Evolutionary conservation across 1,139 yeast genomes (phyloP), one percentile per base, ranked within the genome.

Genomic region (Debaryomycetaceae sp.): DNA sequence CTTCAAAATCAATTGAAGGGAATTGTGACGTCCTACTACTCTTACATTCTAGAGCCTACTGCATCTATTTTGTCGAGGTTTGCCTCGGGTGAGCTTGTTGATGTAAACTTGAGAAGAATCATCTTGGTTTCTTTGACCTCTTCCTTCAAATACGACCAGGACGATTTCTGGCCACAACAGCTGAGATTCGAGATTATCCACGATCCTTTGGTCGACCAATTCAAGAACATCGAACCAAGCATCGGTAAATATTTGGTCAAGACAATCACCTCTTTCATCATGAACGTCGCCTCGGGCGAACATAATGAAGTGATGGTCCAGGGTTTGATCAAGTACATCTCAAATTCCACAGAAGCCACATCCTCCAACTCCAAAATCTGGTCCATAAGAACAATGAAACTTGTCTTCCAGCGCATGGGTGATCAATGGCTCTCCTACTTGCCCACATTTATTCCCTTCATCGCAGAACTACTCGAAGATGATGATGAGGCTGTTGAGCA

Each of bases 391-490:
- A 75, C 88, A 2, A 78, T 91, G 65, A 88, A 88, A 66, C 75
- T 82, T 24, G 81, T 93, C 37, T 93, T 90, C 77, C 87, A 87
- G 54, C 87, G 87, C 72, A 84, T 90, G 61, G 98, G 98, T 43
- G 98, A 93, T 59, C 90, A 85, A 63, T 93, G 99, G 99, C 78
- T 93, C 51, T 72, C 85, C 35, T 78, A 87, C 72, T 76, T 93
- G 59, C 99, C 99, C 24, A 97, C 93, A 58, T 77, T 93, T 57
- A 96, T 95, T 50, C 99, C 99, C 37, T 79, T 89, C 51, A 88
- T 93, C 63, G 97, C 98, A 5, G 99, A 93, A 66, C 72, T 95
- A 49, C 75, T 93, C 51, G 99, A 93, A 62, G 98, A 91, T 62
- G 98, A 93, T 49, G 95, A 91, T 52, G 99, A 95, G 65, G 81